Conservation (phyloP, 1,284 basidiomycete genomes). For the Ganoderma resinaceum region DNA sequence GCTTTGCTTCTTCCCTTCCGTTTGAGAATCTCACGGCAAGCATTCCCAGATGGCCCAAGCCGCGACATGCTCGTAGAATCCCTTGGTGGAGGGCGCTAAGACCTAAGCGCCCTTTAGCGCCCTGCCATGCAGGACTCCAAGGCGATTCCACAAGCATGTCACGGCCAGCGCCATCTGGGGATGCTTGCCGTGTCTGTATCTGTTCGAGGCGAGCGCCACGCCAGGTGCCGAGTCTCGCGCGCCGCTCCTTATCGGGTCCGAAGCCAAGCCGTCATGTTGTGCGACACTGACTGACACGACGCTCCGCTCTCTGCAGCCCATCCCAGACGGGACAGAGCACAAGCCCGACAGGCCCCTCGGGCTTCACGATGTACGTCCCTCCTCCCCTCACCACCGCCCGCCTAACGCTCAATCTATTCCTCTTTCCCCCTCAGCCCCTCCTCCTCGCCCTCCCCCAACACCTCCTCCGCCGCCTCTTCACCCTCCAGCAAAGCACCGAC, state of each 20-base stretch:
- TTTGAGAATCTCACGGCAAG: no score
- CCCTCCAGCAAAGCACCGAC: conserved; percentile 23
- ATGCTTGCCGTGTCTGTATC: background rate
- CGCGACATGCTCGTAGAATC: no score
- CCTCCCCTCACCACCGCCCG: background rate
- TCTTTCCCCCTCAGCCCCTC: background rate
- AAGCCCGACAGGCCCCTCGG: background rate
- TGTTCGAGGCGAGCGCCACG: background rate
- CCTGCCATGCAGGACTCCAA: no score
- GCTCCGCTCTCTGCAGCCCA: background rate
- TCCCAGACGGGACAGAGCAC: background rate
- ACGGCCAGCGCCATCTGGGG: background rate
- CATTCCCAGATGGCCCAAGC: no score
- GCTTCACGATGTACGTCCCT: background rate
- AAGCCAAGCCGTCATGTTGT: background rate
- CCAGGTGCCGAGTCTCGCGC: background rate
- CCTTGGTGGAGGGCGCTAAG: no score
- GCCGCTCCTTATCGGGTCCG: background rate
- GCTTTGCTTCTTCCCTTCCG: no score
- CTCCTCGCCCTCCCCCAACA: background rate
- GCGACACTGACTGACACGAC: background rate
- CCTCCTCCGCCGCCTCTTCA: conserved; percentile 9
- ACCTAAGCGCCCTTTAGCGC: no score
- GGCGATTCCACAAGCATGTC: no score
- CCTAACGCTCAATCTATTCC: no score